A percentile compares a stretch with the other conserved stretches of the same genome.
phyloP scores from a whole-genome alignment of 2,329 filamentous ascomycete species.

The Rhexocercosporidium sp. region DNA sequence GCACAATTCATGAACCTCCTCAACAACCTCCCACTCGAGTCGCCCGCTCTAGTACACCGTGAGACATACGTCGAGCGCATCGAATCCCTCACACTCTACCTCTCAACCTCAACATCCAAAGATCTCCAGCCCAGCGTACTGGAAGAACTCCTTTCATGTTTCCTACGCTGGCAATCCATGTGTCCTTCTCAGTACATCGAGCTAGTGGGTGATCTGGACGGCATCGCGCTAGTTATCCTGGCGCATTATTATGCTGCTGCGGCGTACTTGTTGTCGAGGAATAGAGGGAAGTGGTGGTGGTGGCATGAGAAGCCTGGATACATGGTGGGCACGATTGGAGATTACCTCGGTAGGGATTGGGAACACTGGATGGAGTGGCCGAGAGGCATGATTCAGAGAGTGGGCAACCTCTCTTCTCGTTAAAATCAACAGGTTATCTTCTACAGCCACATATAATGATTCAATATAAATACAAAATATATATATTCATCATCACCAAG shows the following conservation, averaged over 20 bases:
- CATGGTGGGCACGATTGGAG: slow-evolving; percentile 29
- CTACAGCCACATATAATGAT: neutral
- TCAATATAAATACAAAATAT: neutral
- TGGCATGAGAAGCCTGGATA: slow-evolving; percentile 29
- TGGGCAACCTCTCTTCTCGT: neutral
- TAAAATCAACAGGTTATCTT: neutral
- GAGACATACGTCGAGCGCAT: slow-evolving; percentile 24
- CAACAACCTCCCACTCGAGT: slow-evolving; percentile 1
- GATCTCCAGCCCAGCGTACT: slow-evolving; percentile 7
- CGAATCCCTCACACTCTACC: slow-evolving; percentile 20
- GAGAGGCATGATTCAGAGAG: slow-evolving; percentile 12
- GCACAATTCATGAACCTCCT: slow-evolving; percentile 17
- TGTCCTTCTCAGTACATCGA: slow-evolving; percentile 24
- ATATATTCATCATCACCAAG: neutral
- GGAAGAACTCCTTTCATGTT: slow-evolving; percentile 26
- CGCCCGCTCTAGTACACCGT: neutral
- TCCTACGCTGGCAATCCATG: slow-evolving; percentile 30
- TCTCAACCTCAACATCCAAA: slow-evolving; percentile 15
- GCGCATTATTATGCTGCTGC: slow-evolving; percentile 31
- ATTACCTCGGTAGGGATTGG: slow-evolving; percentile 23
- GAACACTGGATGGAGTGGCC: slow-evolving; percentile 31
- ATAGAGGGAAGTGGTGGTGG: slow-evolving; percentile 29
- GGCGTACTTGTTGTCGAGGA: slow-evolving; percentile 22
- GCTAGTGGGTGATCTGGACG: slow-evolving; percentile 25
- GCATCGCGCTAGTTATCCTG: slow-evolving; percentile 28